Evolutionary conservation across 2,329 filamentous ascomycete species (phyloP).

Genomic region (Pseudogymnoascus sp.): DNA sequence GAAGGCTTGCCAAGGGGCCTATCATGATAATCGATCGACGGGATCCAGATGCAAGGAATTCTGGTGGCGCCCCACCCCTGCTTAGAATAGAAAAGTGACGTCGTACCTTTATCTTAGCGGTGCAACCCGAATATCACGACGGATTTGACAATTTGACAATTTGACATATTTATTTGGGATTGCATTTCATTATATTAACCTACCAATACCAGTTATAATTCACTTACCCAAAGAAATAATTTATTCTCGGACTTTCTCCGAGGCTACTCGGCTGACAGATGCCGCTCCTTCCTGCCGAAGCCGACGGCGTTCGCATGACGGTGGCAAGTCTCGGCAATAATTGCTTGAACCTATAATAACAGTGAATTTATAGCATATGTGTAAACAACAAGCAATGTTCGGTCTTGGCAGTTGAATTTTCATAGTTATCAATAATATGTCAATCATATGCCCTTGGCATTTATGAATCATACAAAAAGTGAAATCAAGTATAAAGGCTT

Average conservation of each 20-base stretch:
- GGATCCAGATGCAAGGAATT: conserved; percentile 1
- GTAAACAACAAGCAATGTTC: conserved; percentile 3
- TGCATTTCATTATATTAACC: neutral
- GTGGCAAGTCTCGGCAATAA: neutral
- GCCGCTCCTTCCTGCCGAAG: neutral
- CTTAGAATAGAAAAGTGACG: conserved; percentile 7
- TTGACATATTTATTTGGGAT: neutral
- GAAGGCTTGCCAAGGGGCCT: conserved; percentile 1
- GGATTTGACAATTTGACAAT: neutral
- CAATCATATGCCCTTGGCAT: neutral
- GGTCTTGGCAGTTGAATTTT: neutral
- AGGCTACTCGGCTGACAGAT: neutral
- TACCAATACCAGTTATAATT: neutral
- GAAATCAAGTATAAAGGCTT: neutral
- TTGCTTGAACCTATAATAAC: conserved; percentile 3
- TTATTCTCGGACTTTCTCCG: neutral
- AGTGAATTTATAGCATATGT: neutral
- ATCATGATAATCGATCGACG: neutral
- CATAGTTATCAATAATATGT: neutral
- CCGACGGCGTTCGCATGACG: neutral
- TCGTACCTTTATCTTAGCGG: neutral
- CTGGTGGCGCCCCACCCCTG: conserved; percentile 1
- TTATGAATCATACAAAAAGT: conserved; percentile 4
- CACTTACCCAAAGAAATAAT: neutral
- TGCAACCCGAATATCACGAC: neutral